Base-by-base conservation (phyloP, 192 early-diverging fungal species). In the Dissophora ornata region DNA sequence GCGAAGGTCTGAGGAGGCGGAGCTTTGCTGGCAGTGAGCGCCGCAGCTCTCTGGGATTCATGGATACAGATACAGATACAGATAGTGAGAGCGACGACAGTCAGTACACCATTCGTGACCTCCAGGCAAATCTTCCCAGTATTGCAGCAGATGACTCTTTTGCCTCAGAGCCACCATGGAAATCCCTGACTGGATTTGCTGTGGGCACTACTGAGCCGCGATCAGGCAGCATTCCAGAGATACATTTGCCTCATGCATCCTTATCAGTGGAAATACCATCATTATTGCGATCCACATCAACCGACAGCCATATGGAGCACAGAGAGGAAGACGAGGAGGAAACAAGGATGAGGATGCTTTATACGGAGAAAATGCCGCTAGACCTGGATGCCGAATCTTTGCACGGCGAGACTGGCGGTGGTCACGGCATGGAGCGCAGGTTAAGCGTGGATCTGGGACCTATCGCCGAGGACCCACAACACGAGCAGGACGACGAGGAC, bases 61-160 rank as follows among this genome's bases (percentile, higher is more conserved):
- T 60, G 67, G 56, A 54, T 25, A 54, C 28, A 13, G 60, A 62
- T 21, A 21, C 19, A 16, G 50, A 64, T 32, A 30, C 30, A 4
- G 62, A 64, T 22, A 38, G 24, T 16, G 48, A 67, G 24, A 67
- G 54, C 9, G 54, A 67, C 28, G 54, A 52, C 18, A 59, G 57
- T 30, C 67, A 58, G 19, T 30, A 24, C 15, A 54, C 49, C 2
- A n/a, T 63, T 3, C 49, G 40, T 12, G 42, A 34, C 18, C 44
- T 18, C 4, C 12, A 5, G 18, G 6, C 44, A 4, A n/a, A 16
- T n/a, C 15, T 45, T 4, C n/a, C 44, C 15, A 45, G 44, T 45
- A 45, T 18, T 18, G 44, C 4, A 6, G 44, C n/a, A 5, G n/a
- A 45, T 8, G 19, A 30, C 11, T 22, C 49, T 15, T 21, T 51